phyloP scores from a whole-genome alignment of 202 grass and related monocot genomes.

The Hordeum pubiflorum region DNA sequence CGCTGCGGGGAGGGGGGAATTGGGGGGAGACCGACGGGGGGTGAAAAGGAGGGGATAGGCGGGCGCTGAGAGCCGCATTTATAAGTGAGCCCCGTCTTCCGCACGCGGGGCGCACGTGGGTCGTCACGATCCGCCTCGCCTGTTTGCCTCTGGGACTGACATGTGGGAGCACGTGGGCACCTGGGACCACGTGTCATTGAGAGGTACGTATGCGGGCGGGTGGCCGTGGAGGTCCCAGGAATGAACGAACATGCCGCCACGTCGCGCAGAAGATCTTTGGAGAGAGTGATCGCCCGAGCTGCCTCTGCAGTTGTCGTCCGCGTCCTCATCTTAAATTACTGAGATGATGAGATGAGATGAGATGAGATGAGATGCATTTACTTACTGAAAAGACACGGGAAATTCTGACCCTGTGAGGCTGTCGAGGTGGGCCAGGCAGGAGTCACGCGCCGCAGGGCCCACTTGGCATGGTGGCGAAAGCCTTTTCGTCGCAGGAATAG shows the following conservation, averaged over 20 bases:
- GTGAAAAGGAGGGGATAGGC: not conserved
- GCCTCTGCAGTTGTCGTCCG: not conserved
- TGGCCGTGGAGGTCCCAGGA: not conserved
- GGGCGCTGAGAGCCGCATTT: slow-evolving; percentile 22
- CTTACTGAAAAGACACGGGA: not conserved
- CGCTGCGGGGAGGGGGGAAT: slow-evolving; percentile 4
- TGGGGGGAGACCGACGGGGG: not conserved
- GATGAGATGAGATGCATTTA: not conserved
- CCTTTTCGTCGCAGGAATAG: not conserved
- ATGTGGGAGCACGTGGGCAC: not conserved
- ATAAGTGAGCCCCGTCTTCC: slow-evolving; percentile 16
- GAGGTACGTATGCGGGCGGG: accelerated
- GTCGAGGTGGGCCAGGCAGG: not conserved
- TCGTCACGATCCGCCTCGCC: not conserved
- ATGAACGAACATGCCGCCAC: not conserved
- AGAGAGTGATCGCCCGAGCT: not conserved
- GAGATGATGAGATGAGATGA: not conserved
- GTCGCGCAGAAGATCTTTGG: not conserved
- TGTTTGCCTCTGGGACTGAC: not conserved
- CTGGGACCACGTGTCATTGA: not conserved
- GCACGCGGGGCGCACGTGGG: slow-evolving; percentile 18
- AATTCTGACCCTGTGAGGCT: not conserved
- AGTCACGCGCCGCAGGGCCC: not conserved
- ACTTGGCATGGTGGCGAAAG: not conserved
- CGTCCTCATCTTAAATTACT: not conserved